Base-by-base conservation (phyloP, 768 basidiomycete genomes). In the Psilocybe sp. region DNA sequence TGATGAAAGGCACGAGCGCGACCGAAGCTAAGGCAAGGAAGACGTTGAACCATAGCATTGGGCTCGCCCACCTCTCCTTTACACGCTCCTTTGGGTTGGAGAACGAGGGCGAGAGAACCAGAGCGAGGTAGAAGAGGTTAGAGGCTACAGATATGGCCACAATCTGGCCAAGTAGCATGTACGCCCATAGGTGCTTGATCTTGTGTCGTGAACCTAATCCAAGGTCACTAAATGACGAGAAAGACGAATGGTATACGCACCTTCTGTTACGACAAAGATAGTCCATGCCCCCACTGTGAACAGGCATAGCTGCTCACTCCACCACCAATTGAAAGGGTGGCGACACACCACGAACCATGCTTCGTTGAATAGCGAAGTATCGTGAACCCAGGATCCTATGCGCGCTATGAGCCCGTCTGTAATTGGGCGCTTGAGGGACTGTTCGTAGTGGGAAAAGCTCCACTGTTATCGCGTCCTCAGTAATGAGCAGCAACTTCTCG, bases 121-220 rank as follows among this genome's bases (percentile, higher is more conserved):
- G 47, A 9, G 81, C 77, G 5, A 80, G 63, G 56, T 79, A 79
- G 66, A 86, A 87, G 15, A 89, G 69, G 47, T 80, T 79, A 0
- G 79, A 77, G 7, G 84, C 81, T 34, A 87, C 80, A 10, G 80
- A 81, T 40, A 88, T 81, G 31, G 87, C 84, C 47, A 89, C 84
- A 16, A 87, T 56, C 63, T 88, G 85, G 5, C 85, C 87, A 8
- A 89, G 72, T 33, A 88, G 68, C 81, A 87, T 85, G 65, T 84
- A 87, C 1, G 79, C 82, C 81, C 81, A 84, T 0, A 78, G 43
- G 52, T 78, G 69, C 55, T 72, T 76, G 51, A 87, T 69, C 13
- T 65, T 48, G 38, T 70, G 58, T 16, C 67, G 62, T 35, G 67
- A 60, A 0, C 77, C 78, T 65, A 16, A 19, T 13, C 9, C 32